Conservation (phyloP, 257 asterid genomes). For the Solanum megistacrolobum region DNA sequence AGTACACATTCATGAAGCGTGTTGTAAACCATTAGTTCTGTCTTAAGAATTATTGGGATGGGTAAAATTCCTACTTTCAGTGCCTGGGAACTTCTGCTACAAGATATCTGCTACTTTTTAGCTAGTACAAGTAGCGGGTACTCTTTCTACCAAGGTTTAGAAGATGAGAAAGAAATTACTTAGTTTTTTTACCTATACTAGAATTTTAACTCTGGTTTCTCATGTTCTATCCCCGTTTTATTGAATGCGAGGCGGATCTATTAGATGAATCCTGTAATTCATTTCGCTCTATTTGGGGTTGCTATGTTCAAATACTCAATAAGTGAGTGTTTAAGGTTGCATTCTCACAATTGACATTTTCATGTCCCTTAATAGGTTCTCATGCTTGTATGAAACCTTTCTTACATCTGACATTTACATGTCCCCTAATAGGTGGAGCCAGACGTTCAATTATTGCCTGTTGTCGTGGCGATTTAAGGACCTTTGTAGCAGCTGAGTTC, state of each 20-base stretch:
- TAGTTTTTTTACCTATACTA: background rate
- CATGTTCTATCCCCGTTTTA: background rate
- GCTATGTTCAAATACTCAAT: background rate
- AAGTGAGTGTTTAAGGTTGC: background rate
- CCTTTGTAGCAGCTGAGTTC: background rate
- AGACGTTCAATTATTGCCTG: background rate
- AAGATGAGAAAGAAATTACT: background rate
- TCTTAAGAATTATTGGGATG: background rate
- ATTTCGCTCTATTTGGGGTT: background rate
- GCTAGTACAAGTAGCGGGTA: background rate
- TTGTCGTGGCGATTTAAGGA: background rate
- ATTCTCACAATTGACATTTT: background rate
- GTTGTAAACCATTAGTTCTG: background rate
- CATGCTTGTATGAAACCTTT: background rate
- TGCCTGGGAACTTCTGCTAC: background rate
- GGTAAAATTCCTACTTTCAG: background rate
- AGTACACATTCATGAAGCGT: background rate
- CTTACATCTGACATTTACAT: background rate
- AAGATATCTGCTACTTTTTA: background rate
- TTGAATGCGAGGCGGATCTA: background rate
- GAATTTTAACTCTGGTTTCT: background rate
- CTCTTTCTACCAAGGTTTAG: background rate
- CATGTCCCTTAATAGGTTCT: background rate
- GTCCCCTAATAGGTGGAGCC: background rate
- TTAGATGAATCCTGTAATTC: background rate